These are phyloP conservation scores for Aspergillus sp. DNA, from an alignment of 2,329 filamentous ascomycete genomes.

Conservation along the genomic window DNA sequence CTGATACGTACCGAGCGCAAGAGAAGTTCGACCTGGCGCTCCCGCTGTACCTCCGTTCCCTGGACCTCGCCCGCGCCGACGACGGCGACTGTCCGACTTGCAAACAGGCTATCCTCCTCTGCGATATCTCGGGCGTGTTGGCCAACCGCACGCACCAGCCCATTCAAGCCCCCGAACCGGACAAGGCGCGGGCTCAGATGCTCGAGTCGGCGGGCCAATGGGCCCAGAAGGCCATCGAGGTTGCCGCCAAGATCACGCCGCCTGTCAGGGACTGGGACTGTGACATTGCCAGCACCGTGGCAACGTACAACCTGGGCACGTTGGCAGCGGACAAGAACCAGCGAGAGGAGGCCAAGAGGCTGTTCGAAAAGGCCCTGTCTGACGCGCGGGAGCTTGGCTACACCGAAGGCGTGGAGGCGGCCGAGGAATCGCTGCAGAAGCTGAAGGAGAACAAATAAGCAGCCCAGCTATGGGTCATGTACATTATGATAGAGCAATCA, in stretches of 20 bases:
- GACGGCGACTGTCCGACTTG: conserved; percentile 56
- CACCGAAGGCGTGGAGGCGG: conserved; percentile 31
- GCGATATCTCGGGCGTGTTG: conserved; percentile 59
- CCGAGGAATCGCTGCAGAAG: conserved; percentile 30
- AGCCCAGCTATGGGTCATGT: background rate
- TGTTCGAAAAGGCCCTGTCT: conserved; percentile 67
- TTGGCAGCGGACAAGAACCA: conserved; percentile 75
- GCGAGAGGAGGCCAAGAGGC: conserved; percentile 61
- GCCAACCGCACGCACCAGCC: conserved; percentile 31
- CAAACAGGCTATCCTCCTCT: conserved; percentile 69
- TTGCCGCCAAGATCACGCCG: conserved; percentile 64
- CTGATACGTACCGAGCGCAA: conserved; percentile 70
- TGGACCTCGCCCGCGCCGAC: conserved; percentile 61
- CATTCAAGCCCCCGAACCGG: conserved; percentile 28
- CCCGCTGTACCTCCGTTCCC: conserved; percentile 81
- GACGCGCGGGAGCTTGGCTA: conserved; percentile 51
- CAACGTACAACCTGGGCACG: conserved; percentile 83
- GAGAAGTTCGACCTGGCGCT: conserved; percentile 77
- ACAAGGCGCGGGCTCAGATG: conserved; percentile 59
- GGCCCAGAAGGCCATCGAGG: conserved; percentile 72
- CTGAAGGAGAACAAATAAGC: conserved; percentile 20
- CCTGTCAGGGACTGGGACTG: conserved; percentile 74
- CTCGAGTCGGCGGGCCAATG: conserved; percentile 72
- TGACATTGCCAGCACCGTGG: conserved; percentile 76
- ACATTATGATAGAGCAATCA: background rate